These are phyloP conservation scores for Paramecium primaurelia DNA, from an alignment of 73 alveolate genomes.

Conservation along the genomic window DNA sequence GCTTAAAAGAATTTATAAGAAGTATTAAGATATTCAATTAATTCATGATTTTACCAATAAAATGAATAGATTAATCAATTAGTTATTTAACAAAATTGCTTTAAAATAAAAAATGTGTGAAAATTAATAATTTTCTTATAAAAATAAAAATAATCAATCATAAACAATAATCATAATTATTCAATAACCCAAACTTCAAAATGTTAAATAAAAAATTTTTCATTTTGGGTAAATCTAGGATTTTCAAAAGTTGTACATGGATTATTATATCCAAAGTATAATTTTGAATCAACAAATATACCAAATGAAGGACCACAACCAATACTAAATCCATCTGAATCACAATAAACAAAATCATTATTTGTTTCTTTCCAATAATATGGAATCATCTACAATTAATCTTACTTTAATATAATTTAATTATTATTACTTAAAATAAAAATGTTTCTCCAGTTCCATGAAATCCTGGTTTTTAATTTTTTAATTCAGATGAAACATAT, in stretches of 20 bases:
- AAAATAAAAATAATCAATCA: neutral
- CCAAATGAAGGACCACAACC: slow-evolving; percentile 42
- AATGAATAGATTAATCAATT: neutral
- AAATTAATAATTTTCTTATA: neutral
- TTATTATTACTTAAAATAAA: neutral
- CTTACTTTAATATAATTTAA: neutral
- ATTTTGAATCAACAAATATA: neutral
- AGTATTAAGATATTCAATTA: neutral
- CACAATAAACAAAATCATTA: slow-evolving; percentile 19
- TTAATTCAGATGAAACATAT: neutral
- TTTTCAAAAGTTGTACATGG: slow-evolving; percentile 33
- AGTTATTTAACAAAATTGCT: neutral
- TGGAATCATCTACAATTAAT: neutral
- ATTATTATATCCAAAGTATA: neutral
- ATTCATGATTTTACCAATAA: neutral
- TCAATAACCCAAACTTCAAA: slow-evolving; percentile 16
- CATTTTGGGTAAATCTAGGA: slow-evolving; percentile 26
- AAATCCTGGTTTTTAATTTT: neutral
- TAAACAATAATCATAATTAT: neutral
- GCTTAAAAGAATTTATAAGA: neutral
- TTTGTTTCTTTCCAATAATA: slow-evolving; percentile 11
- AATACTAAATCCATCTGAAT: neutral
- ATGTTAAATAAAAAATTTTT: neutral
- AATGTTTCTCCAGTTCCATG: slow-evolving; percentile 37
- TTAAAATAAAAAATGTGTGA: neutral